Evolutionary conservation across 2,329 filamentous ascomycete genomes (phyloP).

Genomic region (Pseudopithomyces chartarum): DNA sequence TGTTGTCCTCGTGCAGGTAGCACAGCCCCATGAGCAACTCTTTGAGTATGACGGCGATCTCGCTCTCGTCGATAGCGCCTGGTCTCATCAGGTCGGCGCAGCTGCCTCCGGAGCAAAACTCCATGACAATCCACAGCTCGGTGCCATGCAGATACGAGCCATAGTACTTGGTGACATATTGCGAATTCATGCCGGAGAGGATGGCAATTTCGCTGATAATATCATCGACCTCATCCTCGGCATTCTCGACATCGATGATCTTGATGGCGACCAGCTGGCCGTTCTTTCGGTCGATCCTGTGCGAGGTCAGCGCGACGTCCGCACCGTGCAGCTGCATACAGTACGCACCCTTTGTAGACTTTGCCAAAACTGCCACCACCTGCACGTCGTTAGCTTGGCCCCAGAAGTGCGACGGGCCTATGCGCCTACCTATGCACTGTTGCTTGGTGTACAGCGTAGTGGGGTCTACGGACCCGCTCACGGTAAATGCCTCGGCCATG

Average conservation of each 20-base stretch:
- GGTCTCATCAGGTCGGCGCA: slow-evolving; percentile 96
- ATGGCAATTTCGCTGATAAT: slow-evolving; percentile 99
- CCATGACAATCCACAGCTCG: slow-evolving; percentile 99
- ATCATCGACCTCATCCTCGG: slow-evolving; percentile 98
- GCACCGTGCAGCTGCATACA: neutral
- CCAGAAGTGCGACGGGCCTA: neutral
- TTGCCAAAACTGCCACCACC: slow-evolving; percentile 98
- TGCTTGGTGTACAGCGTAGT: slow-evolving; percentile 89
- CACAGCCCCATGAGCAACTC: slow-evolving; percentile 89
- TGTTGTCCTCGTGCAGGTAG: slow-evolving; percentile 93
- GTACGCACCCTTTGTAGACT: slow-evolving; percentile 88
- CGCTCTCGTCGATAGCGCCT: slow-evolving; percentile 87
- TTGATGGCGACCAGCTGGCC: slow-evolving; percentile 97
- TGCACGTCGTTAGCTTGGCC: slow-evolving; percentile 44
- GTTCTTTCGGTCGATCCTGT: slow-evolving; percentile 86
- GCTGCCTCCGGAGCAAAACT: slow-evolving; percentile 96
- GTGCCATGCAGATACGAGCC: slow-evolving; percentile 95
- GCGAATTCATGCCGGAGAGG: slow-evolving; percentile 91
- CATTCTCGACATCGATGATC: slow-evolving; percentile 97
- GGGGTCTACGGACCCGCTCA: slow-evolving; percentile 71
- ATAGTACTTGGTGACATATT: slow-evolving; percentile 97
- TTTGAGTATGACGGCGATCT: slow-evolving; percentile 92
- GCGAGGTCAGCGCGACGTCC: slow-evolving; percentile 4
- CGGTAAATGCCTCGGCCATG: slow-evolving; percentile 35
- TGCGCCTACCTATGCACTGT: slow-evolving; percentile 50